Base-by-base conservation (phyloP, 2,329 filamentous ascomycete species). In the Neopestalotiopsis clavispora region DNA sequence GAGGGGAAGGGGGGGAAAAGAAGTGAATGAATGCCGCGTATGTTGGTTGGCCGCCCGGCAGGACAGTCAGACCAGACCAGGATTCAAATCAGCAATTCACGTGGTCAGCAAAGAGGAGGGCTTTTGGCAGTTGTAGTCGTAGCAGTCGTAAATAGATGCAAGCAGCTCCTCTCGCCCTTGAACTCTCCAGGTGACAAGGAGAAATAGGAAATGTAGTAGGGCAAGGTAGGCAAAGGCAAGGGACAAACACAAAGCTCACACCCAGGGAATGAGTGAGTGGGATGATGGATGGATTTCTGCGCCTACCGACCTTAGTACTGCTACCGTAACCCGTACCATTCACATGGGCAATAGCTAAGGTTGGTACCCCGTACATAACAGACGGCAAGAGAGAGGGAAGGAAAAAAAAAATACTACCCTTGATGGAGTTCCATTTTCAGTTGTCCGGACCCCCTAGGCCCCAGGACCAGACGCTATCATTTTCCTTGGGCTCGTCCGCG, bases 401-500 rank as follows among this genome's bases (percentile, higher is more conserved):
- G 7, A 17, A 60, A 23, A 30, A 20, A 60, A 14, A 45, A 40
- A 49, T 20, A 14, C 9, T 20, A 34, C 57, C 57, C 57, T 59
- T 30, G 30, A 30, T 28, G 23, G 57, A 38, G 34, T 59, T 30
- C 23, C 30, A 34, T 38, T 45, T 64, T 45, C 61, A 23, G 34
- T 45, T 23, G 40, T n/a, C n/a, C 61, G n/a, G 38, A 38, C 34
- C 63, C 63, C 63, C 63, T 57, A 45, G 42, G 32, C 32, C 17
- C 45, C 45, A 49, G 32, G 10, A 42, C 23, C 10, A 34, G 52
- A 67, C 49, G 34, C 65, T 67, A 59, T 60, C 56, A 34, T 67
- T 49, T 58, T 57, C 42, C 45, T 38, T 45, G 10, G 64, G 64
- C 45, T 58, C 23, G n/a, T 40, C 52, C 45, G 64, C 64, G 30